These are phyloP conservation scores for Diaporthe citri DNA, from an alignment of 2,329 filamentous ascomycete genomes.

Conservation along the genomic window DNA sequence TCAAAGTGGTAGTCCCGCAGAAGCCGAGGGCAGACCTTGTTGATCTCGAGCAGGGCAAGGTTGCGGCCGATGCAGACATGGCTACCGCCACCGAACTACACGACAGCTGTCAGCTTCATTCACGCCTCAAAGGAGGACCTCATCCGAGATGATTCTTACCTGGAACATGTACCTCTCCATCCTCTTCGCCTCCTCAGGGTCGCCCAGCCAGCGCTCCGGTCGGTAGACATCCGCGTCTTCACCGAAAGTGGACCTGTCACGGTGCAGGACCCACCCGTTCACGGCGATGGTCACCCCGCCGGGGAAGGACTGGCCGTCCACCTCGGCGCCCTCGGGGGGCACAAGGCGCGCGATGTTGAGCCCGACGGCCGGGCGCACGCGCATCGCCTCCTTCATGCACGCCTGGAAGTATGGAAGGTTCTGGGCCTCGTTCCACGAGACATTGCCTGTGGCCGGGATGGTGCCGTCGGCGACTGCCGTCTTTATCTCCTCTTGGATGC, in stretches of 20 bases:
- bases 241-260: conserved; percentile 63
- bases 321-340: conserved; percentile 63
- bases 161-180: conserved; percentile 71
- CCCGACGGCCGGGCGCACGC: conserved; percentile 67
- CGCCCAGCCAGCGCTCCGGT: conserved; percentile 67
- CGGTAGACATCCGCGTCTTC: conserved; percentile 64
- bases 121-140: neutral
- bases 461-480: conserved; percentile 52
- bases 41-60: conserved; percentile 68
- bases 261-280: conserved; percentile 67
- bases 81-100: conserved; percentile 65
- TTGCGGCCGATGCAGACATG: conserved; percentile 69
- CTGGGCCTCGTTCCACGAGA: conserved; percentile 63
- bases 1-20: conserved; percentile 67
- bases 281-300: conserved; percentile 66
- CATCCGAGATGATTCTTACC: conserved; percentile 49
- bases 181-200: conserved; percentile 55
- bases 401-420: conserved; percentile 67
- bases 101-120: neutral
- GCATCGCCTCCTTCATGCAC: conserved; percentile 68
- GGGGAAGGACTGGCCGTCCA: conserved; percentile 64
- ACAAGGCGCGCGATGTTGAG: conserved; percentile 66
- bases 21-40: conserved; percentile 69
- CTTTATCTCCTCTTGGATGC: conserved; percentile 59
- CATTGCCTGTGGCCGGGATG: conserved; percentile 55